phyloP scores from a whole-genome alignment of 169 alveolate species.

The Eimeria maxima region DNA sequence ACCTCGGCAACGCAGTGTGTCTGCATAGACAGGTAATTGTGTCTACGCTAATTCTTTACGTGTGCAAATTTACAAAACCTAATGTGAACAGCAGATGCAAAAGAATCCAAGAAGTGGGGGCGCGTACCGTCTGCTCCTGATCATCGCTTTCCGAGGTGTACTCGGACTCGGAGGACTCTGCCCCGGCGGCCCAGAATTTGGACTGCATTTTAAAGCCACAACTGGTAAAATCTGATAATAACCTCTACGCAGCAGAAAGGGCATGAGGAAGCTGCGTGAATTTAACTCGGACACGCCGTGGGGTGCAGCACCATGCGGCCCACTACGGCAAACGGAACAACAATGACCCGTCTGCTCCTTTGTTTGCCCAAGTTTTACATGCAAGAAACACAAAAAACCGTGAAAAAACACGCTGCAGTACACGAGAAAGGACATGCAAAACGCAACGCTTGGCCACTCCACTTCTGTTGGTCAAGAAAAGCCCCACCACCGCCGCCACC shows the following conservation, averaged over 20 bases:
- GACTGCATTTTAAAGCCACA: constrained; percentile 68
- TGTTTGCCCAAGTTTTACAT: not conserved
- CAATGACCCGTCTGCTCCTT: not conserved
- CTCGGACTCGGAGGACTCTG: constrained; percentile 79
- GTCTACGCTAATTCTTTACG: not conserved
- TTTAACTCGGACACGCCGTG: not conserved
- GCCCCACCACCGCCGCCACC: constrained; percentile 53
- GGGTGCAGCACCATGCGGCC: constrained; percentile 48
- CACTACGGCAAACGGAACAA: not conserved
- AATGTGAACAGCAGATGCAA: not conserved
- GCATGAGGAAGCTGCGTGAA: not conserved
- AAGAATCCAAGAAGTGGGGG: not conserved
- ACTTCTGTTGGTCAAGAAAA: not conserved
- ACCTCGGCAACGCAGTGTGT: not conserved
- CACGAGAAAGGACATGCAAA: not conserved
- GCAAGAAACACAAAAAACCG: not conserved
- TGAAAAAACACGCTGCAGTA: not conserved
- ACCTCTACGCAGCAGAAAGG: not conserved
- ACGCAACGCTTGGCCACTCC: not conserved
- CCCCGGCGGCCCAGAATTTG: constrained; percentile 84
- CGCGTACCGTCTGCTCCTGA: constrained; percentile 61
- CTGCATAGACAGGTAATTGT: not conserved
- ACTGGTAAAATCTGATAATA: no score
- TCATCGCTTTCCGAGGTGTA: constrained; percentile 63
- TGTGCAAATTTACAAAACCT: not conserved